These are phyloP conservation scores for Malassezia yamatoensis DNA, from an alignment of 1,284 basidiomycete genomes.

Conservation along the genomic window DNA sequence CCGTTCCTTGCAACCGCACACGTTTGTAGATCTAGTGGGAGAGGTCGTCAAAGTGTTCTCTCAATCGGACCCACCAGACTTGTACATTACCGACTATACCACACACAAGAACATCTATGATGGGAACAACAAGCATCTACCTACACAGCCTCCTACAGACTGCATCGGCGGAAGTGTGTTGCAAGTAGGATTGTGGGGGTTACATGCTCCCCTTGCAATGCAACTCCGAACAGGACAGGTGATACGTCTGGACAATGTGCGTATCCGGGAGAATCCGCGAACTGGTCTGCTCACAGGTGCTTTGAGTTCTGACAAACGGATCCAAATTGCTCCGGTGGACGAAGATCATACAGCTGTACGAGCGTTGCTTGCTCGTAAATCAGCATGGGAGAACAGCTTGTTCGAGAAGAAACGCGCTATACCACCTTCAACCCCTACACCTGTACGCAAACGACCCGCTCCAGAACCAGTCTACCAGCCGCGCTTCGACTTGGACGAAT, in stretches of 20 bases:
- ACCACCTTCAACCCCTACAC: neutral
- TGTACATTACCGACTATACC: slow-evolving; percentile 42
- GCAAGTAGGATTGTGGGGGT: slow-evolving; percentile 33
- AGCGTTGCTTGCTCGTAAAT: slow-evolving; percentile 1
- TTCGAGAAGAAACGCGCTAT: neutral
- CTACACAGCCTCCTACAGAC: neutral
- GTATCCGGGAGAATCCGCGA: slow-evolving; percentile 22
- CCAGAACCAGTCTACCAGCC: slow-evolving; percentile 5
- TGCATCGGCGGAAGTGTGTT: slow-evolving; percentile 27
- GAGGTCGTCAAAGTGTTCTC: slow-evolving; percentile 33
- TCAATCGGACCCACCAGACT: slow-evolving; percentile 23
- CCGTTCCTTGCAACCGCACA: slow-evolving; percentile 18
- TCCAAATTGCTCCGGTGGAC: slow-evolving; percentile 18
- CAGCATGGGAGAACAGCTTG: neutral
- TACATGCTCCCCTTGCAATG: slow-evolving; percentile 25
- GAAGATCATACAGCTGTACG: neutral
- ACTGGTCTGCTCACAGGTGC: slow-evolving; percentile 26
- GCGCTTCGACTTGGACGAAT: slow-evolving; percentile 10
- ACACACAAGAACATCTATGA: slow-evolving; percentile 23
- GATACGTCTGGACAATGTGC: slow-evolving; percentile 30
- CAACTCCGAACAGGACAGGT: slow-evolving; percentile 27
- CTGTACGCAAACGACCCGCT: neutral
- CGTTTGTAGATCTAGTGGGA: slow-evolving; percentile 31
- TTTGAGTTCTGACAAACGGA: slow-evolving; percentile 26
- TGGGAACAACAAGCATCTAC: slow-evolving; percentile 19